These are phyloP conservation scores for Suhomyces kilbournensis DNA, from an alignment of 805 yeast genomes.

Conservation along the genomic window DNA sequence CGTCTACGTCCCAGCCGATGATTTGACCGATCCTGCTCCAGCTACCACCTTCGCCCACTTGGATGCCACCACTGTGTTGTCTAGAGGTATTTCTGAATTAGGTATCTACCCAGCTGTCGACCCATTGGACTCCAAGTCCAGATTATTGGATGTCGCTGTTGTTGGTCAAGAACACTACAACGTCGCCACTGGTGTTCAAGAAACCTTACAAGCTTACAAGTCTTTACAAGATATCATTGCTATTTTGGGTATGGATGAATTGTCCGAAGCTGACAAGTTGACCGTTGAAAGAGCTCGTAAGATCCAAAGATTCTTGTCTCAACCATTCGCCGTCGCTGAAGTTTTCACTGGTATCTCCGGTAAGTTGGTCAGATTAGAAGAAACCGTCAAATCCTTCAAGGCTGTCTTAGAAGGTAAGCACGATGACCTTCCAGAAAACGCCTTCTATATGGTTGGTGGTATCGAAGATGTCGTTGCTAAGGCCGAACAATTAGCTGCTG, in stretches of 20 bases:
- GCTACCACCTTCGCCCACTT: conserved; percentile 99
- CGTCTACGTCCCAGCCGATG: conserved; percentile 99
- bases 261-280: conserved; percentile 96
- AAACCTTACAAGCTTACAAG: conserved; percentile 99
- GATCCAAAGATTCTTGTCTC: conserved; percentile 99
- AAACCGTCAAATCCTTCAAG: conserved; percentile 91
- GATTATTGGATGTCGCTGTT: conserved; percentile 94
- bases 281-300: conserved; percentile 99
- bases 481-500: conserved; percentile 98
- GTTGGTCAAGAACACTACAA: conserved; percentile 99
- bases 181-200: conserved; percentile 92
- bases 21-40: conserved; percentile 99
- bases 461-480: conserved; percentile 97
- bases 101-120: conserved; percentile 99
- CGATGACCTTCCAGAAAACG: conserved; percentile 98
- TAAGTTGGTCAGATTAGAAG: conserved; percentile 94
- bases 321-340: conserved; percentile 99
- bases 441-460: conserved; percentile 99
- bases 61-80: conserved; percentile 99
- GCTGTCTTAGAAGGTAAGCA: conserved; percentile 98
- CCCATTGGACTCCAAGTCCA: conserved; percentile 98
- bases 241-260: conserved; percentile 99
- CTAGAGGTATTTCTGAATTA: conserved; percentile 99
- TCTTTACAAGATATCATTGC: conserved; percentile 99
- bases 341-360: conserved; percentile 99